Percentiles rank a stretch among this genome's conserved stretches.
Conservation (phyloP, 257 asterid genomes). For the Dorcoceras hygrometricum region DNA sequence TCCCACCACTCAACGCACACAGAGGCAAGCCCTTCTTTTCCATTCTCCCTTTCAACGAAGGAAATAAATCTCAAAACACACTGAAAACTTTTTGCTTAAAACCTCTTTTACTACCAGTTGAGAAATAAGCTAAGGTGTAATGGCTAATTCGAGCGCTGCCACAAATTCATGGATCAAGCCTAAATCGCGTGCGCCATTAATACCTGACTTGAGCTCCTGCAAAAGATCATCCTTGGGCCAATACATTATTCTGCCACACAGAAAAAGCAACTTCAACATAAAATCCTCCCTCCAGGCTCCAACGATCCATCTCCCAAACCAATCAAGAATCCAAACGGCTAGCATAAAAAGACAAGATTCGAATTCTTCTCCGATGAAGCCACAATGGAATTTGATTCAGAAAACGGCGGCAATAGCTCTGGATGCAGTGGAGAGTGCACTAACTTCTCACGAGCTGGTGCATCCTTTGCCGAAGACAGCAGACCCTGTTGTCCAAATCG, state of each 20-base stretch:
- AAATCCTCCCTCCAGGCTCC: background rate
- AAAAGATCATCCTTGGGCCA: background rate
- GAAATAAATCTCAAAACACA: too few species aligned
- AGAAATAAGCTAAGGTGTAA: background rate
- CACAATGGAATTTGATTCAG: conserved; percentile 14
- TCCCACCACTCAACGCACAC: background rate
- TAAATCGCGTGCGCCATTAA: background rate
- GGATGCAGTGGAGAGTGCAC: conserved; percentile 7
- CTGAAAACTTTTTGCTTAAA: background rate
- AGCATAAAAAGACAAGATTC: background rate
- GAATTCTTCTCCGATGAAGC: background rate
- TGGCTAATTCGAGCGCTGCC: background rate
- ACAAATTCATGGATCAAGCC: background rate
- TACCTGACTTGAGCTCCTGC: background rate
- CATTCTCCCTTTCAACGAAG: background rate
- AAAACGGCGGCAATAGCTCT: background rate
- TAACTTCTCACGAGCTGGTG: background rate
- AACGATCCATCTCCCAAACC: background rate
- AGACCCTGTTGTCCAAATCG: conserved; percentile 17
- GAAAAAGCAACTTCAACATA: background rate
- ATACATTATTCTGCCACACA: background rate
- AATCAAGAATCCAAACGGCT: background rate
- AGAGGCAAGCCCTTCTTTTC: background rate
- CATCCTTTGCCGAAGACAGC: conserved; percentile 14
- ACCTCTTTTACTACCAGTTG: too few species aligned